These are phyloP conservation scores for Neurospora sp. DNA, from an alignment of 495 filamentous ascomycete genomes.

Conservation along the genomic window DNA sequence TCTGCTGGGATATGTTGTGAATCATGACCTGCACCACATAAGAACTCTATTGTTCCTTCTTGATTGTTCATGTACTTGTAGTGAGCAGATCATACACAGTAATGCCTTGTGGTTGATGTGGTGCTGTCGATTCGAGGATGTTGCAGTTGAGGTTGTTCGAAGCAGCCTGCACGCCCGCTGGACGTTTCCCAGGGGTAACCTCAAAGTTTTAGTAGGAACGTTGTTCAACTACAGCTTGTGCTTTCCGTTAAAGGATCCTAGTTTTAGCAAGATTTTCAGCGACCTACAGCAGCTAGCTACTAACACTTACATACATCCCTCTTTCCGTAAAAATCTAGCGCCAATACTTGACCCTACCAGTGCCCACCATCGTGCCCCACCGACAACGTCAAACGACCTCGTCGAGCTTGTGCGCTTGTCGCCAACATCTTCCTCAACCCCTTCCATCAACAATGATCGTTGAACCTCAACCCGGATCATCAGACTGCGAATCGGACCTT, in stretches of 20 bases:
- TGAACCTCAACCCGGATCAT: background rate
- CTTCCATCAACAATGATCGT: background rate
- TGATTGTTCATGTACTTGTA: background rate
- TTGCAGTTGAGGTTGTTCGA: background rate
- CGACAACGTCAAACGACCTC: background rate
- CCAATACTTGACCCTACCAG: background rate
- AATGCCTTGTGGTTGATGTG: background rate
- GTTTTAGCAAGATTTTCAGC: background rate
- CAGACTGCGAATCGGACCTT: background rate
- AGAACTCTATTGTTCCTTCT: background rate
- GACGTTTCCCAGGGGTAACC: background rate
- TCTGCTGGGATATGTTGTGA: background rate
- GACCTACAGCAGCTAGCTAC: rapidly evolving
- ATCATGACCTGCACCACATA: background rate
- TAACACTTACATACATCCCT: background rate
- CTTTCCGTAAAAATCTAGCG: background rate
- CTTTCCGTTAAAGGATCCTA: background rate
- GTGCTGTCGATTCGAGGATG: background rate
- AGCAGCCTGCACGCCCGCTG: too few relatives aligned
- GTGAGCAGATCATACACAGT: background rate
- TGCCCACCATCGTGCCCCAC: background rate
- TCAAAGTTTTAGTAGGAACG: background rate
- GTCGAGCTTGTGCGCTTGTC: background rate
- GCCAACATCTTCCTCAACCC: background rate
- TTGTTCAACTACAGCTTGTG: background rate